Base-by-base conservation (phyloP, 768 basidiomycete species). In the Hirschioporus abietinus region DNA sequence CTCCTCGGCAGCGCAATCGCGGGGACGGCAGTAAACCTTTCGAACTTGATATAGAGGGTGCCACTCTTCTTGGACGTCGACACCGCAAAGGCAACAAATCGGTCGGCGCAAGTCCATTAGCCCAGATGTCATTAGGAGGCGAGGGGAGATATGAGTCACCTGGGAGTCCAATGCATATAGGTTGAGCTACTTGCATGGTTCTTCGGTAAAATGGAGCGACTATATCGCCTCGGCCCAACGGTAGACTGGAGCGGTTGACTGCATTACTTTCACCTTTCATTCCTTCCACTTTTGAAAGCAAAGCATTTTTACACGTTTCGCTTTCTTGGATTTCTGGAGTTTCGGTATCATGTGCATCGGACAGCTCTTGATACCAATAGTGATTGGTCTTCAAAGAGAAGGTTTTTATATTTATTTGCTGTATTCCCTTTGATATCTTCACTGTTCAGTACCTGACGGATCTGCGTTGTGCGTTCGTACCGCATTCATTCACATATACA, bases 11-110 rank as follows among this genome's bases (percentile, higher is more conserved):
- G 42, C 42, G 42, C 42, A 52, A 52, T 52, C 80, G 75, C 6
- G 86, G 84, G 36, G 30, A 68, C 27, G 68, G 73, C 63, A 71
- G 72, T 26, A 62, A 66, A 42, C 74, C 67, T 9, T 99, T 99
- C 72, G 93, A 98, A 74, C 83, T 99, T 66, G 91, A 95, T 73
- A 78, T 99, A 64, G 86, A 91, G 71, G 88, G 84, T 66, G 93
- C 97, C 25, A 98, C 96, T 2, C 77, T 99, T 0, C 82, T 98
- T 7, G 94, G 92, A 15, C 78, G 91, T 70, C 78, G 92, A 67
- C 87, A 87, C 70, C 80, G 78, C 25, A 74, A 71, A 7, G 63
- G 63, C 7, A 72, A 68, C 27, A 70, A 64, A 12, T 67, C 71
- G 23, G 65, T 72, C 52, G 74, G 78, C 35, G 69, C 70, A 24